Base-by-base conservation (phyloP, 768 basidiomycete genomes). In the Suillus lakei region DNA sequence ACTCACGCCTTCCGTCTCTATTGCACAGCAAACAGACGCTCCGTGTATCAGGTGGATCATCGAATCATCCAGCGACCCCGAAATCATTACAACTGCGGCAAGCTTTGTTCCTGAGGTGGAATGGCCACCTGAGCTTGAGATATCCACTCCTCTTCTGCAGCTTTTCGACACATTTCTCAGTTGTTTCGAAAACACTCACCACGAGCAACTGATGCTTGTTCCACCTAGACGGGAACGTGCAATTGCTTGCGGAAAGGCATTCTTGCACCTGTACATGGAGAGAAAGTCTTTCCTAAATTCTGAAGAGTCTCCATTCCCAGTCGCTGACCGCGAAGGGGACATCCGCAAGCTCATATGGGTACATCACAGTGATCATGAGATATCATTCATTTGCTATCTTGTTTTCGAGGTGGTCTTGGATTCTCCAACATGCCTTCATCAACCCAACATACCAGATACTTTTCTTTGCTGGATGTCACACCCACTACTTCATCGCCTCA, bases 91-190 rank as follows among this genome's bases (percentile, higher is more conserved):
- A 44, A 56, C 64, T 12, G 68, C 68, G 16, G 68, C 62, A 9
- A 56, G 48, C 26, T 32, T 69, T 18, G 68, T 69, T 4, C 61
- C 68, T 26, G 68, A 69, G 28, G 64, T 69, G 30, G 59, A 56
- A 30, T 69, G 68, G 68, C 61, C 59, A 10, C 60, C 61, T 26
- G 41, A 62, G 36, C 61, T 69, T n/a, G 68, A 69, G 23, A 62
- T 63, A 30, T 69, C 61, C 28, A n/a, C 44, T 34, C 41, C 60
- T 36, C 64, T 65, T 28, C 48, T 50, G 12, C 66, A 66, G 18
- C 51, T 53, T 32, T 53, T 53, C 18, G 55, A 66, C 56, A 59
- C 66, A 3, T 66, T 66, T 28, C 21, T 58, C 4, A 18, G 63
- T 28, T 64, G 66, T 30, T 66, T 66, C n/a, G 66, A 64, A 36